Conservation (phyloP, 106 monocot genomes). For the Phalaenopsis aphrodite region DNA sequence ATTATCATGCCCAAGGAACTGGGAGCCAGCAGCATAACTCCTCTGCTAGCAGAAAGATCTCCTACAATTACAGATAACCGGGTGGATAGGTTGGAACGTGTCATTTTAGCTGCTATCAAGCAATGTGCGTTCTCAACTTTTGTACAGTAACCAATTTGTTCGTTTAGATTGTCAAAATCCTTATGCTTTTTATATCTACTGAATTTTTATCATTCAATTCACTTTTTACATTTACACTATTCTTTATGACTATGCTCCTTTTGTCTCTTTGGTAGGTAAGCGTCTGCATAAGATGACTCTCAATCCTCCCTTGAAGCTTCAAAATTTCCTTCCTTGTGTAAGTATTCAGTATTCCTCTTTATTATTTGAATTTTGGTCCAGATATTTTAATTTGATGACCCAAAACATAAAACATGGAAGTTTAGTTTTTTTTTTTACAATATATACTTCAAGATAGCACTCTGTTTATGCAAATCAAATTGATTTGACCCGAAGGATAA, state of each 20-base stretch:
- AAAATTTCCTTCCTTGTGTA: slow-evolving; percentile 54
- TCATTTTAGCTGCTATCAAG: slow-evolving; percentile 82
- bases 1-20: slow-evolving; percentile 53
- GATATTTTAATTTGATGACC: background rate
- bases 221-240: background rate
- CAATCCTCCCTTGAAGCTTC: slow-evolving; percentile 54
- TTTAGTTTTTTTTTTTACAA: background rate
- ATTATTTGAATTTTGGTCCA: background rate
- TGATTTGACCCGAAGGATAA: background rate
- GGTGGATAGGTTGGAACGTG: slow-evolving; percentile 73
- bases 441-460: background rate
- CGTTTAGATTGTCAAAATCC: background rate
- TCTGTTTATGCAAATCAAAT: background rate
- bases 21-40: slow-evolving; percentile 90
- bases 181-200: background rate
- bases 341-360: slow-evolving; percentile 20
- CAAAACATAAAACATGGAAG: background rate
- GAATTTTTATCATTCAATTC: background rate
- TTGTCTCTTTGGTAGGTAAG: slow-evolving; percentile 44
- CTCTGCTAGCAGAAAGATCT: slow-evolving; percentile 67
- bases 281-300: slow-evolving; percentile 80
- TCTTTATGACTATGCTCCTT: background rate
- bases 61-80: slow-evolving; percentile 68
- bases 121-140: slow-evolving; percentile 52
- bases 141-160: slow-evolving; percentile 1